These are phyloP conservation scores for Globisporangium mamillatum DNA, from an alignment of 352 stramenopile genomes.

Conservation along the genomic window DNA sequence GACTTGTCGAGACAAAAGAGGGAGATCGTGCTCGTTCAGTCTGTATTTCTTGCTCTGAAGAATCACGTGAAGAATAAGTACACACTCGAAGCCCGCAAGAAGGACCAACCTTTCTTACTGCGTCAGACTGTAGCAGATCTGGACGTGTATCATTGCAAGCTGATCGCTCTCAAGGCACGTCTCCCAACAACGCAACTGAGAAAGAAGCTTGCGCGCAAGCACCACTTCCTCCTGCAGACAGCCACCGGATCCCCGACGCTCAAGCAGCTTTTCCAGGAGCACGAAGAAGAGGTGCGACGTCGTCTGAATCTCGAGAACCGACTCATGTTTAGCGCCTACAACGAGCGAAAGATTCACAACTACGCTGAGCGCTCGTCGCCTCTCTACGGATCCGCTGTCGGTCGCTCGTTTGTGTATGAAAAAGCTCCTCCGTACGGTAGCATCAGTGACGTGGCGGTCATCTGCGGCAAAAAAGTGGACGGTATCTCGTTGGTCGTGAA, in stretches of 20 bases:
- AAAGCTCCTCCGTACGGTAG: conserved; percentile 61
- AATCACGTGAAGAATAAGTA: conserved; percentile 44
- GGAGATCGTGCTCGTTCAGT: conserved; percentile 33
- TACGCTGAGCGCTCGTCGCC: conserved; percentile 55
- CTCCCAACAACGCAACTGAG: conserved; percentile 32
- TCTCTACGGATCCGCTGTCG: conserved; percentile 40
- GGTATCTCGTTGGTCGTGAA: conserved; percentile 61
- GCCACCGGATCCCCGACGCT: conserved; percentile 58
- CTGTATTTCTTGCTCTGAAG: conserved; percentile 40
- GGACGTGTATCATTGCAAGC: conserved; percentile 47
- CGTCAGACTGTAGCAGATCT: conserved; percentile 42
- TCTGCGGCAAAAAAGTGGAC: conserved; percentile 74
- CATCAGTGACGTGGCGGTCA: conserved; percentile 59
- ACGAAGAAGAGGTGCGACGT: conserved; percentile 54
- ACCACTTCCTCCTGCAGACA: conserved; percentile 27
- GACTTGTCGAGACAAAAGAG: conserved; percentile 27
- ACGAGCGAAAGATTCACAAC: conserved; percentile 62
- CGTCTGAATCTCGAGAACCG: conserved; percentile 67
- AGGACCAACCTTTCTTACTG: conserved; percentile 33
- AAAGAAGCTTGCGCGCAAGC: conserved; percentile 23
- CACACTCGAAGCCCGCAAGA: conserved; percentile 26
- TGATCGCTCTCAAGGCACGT: conserved; percentile 31
- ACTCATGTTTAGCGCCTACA: conserved; percentile 71
- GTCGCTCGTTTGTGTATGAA: conserved; percentile 55
- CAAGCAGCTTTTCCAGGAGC: conserved; percentile 66